phyloP scores from a whole-genome alignment of 768 basidiomycete genomes.

The Pleurotus tuber-regium region DNA sequence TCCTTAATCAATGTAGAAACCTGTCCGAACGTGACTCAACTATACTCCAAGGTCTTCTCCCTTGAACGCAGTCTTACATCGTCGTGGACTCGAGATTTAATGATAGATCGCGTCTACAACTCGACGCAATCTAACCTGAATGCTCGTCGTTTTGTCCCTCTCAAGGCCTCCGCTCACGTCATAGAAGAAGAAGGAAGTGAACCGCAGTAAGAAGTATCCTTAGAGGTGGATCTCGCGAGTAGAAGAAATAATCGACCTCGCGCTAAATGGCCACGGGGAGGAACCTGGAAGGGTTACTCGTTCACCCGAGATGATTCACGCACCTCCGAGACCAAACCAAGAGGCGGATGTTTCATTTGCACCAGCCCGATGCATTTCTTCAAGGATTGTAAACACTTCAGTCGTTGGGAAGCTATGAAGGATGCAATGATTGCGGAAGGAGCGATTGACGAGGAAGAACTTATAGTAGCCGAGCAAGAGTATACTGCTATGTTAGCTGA shows the following conservation, averaged over 20 bases:
- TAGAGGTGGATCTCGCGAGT: background rate
- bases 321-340: background rate
- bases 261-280: background rate
- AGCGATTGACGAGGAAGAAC: too few species aligned
- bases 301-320: constrained; percentile 1
- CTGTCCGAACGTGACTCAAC: background rate
- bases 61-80: background rate
- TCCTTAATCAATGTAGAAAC: background rate
- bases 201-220: background rate
- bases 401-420: too few species aligned
- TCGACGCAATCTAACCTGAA: too few species aligned
- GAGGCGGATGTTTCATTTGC: constrained; percentile 17
- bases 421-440: too few species aligned
- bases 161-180: background rate
- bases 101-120: background rate
- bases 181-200: background rate
- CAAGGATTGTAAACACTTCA: too few species aligned
- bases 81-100: background rate
- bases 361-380: too few species aligned
- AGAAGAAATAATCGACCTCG: background rate
- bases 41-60: background rate
- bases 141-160: background rate
- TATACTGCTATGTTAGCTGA: constrained; percentile 6
- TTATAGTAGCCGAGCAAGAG: too few species aligned
- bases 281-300: background rate